Evolutionary conservation across 257 asterid genomes (phyloP), one percentile per base, ranked within the genome.

Genomic region (Linderniella brevidens): DNA sequence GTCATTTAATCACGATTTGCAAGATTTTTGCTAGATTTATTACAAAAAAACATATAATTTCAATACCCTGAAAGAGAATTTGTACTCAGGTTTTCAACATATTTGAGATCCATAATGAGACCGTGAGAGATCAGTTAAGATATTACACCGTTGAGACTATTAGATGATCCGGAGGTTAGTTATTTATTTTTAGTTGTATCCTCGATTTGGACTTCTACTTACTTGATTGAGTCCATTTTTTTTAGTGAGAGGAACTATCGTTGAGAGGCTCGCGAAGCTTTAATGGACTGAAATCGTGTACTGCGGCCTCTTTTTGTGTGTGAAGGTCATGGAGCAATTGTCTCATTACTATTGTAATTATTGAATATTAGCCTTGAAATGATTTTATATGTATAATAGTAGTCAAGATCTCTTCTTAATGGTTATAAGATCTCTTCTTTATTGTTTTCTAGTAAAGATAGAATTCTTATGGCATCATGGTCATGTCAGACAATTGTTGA

Each of bases 121-220:
- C 82, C 19, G 77, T 83, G 0, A 39, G 88, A 54, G 95, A 86
- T 87, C 52, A 64, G 75, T 58, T 18, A 70, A 8, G 95, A 83
- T 38, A 52, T 25, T 58, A 59, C 78, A 37, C 81, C 82, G 19
- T 68, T 83, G 49, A 70, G 84, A 60, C 78, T 82, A 61, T 45
- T 77, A 36, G 93, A 82, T 47, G 94, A 87, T 58, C 93, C 92
- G 5, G 88, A 75, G 97, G 97, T 87, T 62, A 62, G 46, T 13
- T 9, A 13, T 52, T 39, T 12, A 35, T 17, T 53, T 52, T 37
- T 50, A 17, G 14, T 11, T 49, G 37, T 18, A 7, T 8, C 25
- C 13, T 59, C 10, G 11, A 17, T 54, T 4, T 11, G 44, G 32
- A 8, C 44, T 0, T 18, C 55, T 61, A 25, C 35, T 14, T 54